phyloP scores from a whole-genome alignment of 176 grass and related monocot species.

The Avena eriantha region DNA sequence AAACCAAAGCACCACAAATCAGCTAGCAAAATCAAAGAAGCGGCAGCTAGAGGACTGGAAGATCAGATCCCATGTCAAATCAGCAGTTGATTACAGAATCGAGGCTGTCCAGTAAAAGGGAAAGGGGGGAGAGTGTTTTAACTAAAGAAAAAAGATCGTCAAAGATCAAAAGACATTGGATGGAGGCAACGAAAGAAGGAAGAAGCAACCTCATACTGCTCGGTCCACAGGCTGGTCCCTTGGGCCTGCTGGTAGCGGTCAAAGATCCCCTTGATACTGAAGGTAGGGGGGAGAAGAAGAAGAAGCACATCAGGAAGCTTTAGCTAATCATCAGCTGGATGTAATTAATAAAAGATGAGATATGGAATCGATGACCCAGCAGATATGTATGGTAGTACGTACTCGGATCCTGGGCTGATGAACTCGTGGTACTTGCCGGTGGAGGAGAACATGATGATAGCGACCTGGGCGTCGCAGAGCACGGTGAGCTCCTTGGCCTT shows the following conservation, averaged over 20 bases:
- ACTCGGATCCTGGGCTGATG: constrained; percentile 86
- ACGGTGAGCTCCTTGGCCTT: constrained; percentile 95
- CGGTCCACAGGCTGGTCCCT: constrained; percentile 74
- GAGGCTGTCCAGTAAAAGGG: background rate
- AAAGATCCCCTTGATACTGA: constrained; percentile 82
- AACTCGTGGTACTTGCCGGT: constrained; percentile 96
- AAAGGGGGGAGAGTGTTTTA: background rate
- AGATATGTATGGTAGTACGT: background rate
- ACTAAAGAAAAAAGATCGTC: background rate
- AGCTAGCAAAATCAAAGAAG: background rate
- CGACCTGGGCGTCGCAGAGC: constrained; percentile 94
- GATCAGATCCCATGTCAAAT: constrained; percentile 24
- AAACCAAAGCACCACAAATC: background rate
- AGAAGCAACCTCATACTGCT: constrained; percentile 79
- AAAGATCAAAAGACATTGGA: background rate
- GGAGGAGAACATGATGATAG: constrained; percentile 98
- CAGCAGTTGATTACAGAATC: background rate
- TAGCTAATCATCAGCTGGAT: background rate
- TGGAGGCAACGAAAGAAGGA: background rate
- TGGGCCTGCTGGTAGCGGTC: constrained; percentile 88
- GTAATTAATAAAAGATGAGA: background rate
- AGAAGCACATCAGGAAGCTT: background rate
- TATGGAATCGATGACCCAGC: background rate
- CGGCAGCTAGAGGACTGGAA: background rate
- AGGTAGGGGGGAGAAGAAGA: background rate